A percentile compares a stretch with the other conserved stretches of the same genome.
phyloP scores from a whole-genome alignment of 2,329 filamentous ascomycete species.

The Scedosporium boydii region DNA sequence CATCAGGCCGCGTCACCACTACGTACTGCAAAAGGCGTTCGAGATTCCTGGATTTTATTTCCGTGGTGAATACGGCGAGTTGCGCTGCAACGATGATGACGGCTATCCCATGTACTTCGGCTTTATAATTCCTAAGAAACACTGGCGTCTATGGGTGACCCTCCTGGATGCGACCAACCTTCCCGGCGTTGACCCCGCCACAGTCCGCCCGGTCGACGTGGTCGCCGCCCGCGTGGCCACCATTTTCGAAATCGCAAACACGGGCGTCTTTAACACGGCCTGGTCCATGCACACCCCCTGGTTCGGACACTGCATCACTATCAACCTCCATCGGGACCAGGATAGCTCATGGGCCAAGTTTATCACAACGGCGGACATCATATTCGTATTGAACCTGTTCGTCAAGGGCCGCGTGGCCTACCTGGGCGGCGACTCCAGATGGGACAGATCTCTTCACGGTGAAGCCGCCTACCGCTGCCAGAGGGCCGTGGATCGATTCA shows the following conservation, averaged over 20 bases:
- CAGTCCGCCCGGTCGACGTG: neutral
- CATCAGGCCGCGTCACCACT: too few relatives aligned
- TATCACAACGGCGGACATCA: neutral
- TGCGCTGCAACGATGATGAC: too few relatives aligned
- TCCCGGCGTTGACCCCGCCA: neutral
- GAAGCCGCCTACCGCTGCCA: too few relatives aligned
- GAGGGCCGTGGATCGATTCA: too few relatives aligned
- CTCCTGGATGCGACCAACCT: neutral
- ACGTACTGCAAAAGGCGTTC: too few relatives aligned
- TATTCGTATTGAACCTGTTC: neutral
- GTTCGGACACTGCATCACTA: neutral
- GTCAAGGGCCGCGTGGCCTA: neutral
- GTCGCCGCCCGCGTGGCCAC: neutral
- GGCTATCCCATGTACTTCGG: too few relatives aligned
- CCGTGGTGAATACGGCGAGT: too few relatives aligned
- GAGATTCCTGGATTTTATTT: too few relatives aligned
- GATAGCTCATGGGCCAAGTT: neutral
- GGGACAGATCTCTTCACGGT: too few relatives aligned
- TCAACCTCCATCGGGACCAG: neutral
- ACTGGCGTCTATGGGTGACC: too few relatives aligned
- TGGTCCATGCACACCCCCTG: neutral
- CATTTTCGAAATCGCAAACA: neutral
- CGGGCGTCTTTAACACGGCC: neutral
- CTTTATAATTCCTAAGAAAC: too few relatives aligned
- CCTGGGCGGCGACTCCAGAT: neutral